Evolutionary conservation across 306 rosid species (phyloP).

Genomic region (Sophora flavescens): DNA sequence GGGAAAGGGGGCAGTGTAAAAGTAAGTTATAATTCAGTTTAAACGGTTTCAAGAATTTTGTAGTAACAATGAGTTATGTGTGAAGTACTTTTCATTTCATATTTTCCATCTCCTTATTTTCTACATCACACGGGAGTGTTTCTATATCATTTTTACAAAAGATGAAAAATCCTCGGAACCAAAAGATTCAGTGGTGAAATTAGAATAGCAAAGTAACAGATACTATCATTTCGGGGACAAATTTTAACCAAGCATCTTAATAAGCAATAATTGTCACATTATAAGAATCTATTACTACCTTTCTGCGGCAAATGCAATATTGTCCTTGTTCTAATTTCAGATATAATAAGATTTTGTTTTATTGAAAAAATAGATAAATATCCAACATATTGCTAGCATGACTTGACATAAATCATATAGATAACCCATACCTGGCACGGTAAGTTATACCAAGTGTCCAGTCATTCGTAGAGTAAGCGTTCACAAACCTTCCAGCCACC

Average conservation of each 20-base stretch:
- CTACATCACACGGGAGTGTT: slow-evolving; percentile 21
- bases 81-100: slow-evolving; percentile 2
- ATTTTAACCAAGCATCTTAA: slow-evolving; percentile 5
- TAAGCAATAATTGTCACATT: not conserved
- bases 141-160: slow-evolving; percentile 2
- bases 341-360: slow-evolving; percentile 8
- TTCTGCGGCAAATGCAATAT: slow-evolving; percentile 3
- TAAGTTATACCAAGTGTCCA: slow-evolving; percentile 72
- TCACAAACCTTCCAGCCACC: slow-evolving; percentile 83
- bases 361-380: slow-evolving; percentile 7
- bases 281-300: slow-evolving; percentile 25
- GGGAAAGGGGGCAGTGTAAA: not conserved
- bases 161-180: slow-evolving; percentile 4
- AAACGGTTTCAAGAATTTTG: not conserved
- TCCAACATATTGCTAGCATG: slow-evolving; percentile 18
- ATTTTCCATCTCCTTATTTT: slow-evolving; percentile 18
- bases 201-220: slow-evolving; percentile 14
- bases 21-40: slow-evolving; percentile 14
- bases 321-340: slow-evolving; percentile 25
- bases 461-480: slow-evolving; percentile 64
- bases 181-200: not conserved
- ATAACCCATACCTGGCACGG: slow-evolving; percentile 64
- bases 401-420: slow-evolving; percentile 33
- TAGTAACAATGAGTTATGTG: not conserved
- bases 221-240: not conserved